Conservation (phyloP, 257 asterid species). For the Gardenia jasminoides region DNA sequence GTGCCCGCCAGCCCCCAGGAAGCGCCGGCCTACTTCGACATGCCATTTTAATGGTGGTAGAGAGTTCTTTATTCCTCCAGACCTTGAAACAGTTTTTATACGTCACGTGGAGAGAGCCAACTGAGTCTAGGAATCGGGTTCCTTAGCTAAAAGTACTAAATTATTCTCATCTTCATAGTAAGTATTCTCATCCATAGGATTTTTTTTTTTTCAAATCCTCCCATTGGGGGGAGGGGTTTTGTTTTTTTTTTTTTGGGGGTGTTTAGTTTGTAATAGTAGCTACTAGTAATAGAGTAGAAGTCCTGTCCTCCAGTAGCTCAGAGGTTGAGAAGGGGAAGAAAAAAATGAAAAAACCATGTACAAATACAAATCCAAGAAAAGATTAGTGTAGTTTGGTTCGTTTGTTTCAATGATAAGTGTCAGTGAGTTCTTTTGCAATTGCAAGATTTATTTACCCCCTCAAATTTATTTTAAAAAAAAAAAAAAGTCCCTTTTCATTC, state of each 20-base stretch:
- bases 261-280: not conserved
- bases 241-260: not conserved
- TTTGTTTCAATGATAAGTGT: constrained; percentile 25
- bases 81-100: constrained; percentile 69
- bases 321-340: constrained; percentile 8
- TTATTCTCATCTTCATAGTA: not conserved
- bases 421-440: constrained; percentile 7
- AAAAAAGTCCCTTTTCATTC: not conserved
- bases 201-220: too few species aligned
- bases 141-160: not conserved
- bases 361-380: constrained; percentile 23
- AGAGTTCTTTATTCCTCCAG: constrained; percentile 78
- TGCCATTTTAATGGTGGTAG: constrained; percentile 53
- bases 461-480: too few species aligned
- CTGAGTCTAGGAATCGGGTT: constrained; percentile 10
- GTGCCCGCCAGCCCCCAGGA: constrained; percentile 88
- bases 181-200: not conserved
- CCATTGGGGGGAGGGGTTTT: not conserved
- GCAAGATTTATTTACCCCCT: constrained; percentile 17
- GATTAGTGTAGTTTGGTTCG: constrained; percentile 16
- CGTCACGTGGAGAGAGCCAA: constrained; percentile 62
- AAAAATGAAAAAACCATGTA: constrained; percentile 4
- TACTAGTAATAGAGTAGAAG: not conserved
- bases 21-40: constrained; percentile 55
- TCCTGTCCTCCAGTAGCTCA: not conserved